Evolutionary conservation across 768 basidiomycete genomes (phyloP).

Genomic region (Boletus eberwhitei): DNA sequence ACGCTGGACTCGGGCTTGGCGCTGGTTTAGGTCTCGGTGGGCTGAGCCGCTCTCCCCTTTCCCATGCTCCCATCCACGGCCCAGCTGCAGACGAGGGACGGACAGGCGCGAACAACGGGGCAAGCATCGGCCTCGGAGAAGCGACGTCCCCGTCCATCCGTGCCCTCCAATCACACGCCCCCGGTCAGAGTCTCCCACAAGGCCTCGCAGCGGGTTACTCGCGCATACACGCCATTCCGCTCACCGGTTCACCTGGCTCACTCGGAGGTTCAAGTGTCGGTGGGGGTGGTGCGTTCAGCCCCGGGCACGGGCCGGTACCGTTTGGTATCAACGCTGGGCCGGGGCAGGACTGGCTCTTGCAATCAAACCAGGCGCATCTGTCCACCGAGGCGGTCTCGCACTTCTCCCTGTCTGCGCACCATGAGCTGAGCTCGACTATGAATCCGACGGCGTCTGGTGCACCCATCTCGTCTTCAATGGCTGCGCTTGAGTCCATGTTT

Average conservation of each 20-base stretch:
- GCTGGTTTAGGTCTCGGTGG: conserved; percentile 23
- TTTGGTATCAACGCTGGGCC: conserved; percentile 31
- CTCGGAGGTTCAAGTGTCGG: conserved; percentile 27
- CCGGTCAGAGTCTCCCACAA: conserved; percentile 87
- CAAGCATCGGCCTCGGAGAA: conserved; percentile 21
- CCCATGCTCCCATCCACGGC: conserved; percentile 27
- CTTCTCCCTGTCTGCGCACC: conserved; percentile 24
- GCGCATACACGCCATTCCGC: conserved; percentile 72
- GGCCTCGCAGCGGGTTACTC: conserved; percentile 91
- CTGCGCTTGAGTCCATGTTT: conserved; percentile 50
- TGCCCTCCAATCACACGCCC: conserved; percentile 85
- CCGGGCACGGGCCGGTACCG: conserved; percentile 29
- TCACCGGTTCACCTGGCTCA: conserved; percentile 37
- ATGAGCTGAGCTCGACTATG: conserved; percentile 9
- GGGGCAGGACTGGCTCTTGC: conserved; percentile 28
- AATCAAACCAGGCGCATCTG: conserved; percentile 22
- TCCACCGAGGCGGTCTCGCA: conserved; percentile 20
- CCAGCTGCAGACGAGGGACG: conserved; percentile 28
- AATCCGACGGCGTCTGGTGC: conserved; percentile 1
- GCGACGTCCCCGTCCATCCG: conserved; percentile 64
- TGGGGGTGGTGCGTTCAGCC: conserved; percentile 26
- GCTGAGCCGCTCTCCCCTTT: conserved; percentile 29
- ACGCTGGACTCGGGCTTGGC: conserved; percentile 18
- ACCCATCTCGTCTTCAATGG: conserved; percentile 20
- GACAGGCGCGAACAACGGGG: conserved; percentile 7